These are phyloP conservation scores for Mycena vitilis DNA, from an alignment of 768 basidiomycete species.

Conservation along the genomic window DNA sequence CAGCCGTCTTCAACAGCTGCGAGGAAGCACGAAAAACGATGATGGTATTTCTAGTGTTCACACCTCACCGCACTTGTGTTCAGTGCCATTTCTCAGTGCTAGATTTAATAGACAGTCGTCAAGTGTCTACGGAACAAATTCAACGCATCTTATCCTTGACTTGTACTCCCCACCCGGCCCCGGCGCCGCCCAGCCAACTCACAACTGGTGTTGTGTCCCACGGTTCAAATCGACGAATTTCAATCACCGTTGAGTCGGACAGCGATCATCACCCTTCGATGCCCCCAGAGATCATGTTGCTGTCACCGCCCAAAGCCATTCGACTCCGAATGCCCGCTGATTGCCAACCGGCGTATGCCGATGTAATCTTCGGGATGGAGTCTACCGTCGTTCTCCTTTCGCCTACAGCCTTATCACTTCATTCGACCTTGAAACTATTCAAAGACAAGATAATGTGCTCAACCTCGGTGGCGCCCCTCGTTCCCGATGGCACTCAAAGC, in stretches of 20 bases:
- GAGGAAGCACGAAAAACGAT: background rate
- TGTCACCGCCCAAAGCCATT: background rate
- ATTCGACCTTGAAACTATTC: slow-evolving; percentile 12
- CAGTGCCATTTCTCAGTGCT: slow-evolving; percentile 1
- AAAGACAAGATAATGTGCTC: background rate
- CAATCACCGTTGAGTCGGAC: background rate
- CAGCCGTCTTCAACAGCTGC: slow-evolving; percentile 29
- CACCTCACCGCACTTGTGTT: background rate
- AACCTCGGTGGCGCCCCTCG: background rate
- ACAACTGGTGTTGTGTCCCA: background rate
- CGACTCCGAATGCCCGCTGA: slow-evolving; percentile 3
- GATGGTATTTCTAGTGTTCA: background rate
- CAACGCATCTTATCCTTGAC: background rate
- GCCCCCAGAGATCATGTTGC: slow-evolving; percentile 3
- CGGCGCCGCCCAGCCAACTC: background rate
- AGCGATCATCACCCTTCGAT: slow-evolving; percentile 4
- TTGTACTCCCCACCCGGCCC: too few species aligned
- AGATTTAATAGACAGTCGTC: background rate
- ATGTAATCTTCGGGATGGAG: slow-evolving; percentile 6
- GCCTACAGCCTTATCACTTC: background rate
- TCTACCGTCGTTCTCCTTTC: slow-evolving; percentile 13
- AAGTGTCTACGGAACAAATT: background rate
- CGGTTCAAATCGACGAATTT: background rate
- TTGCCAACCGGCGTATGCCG: background rate
- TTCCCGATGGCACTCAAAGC: slow-evolving; percentile 16